Percentiles rank a stretch among this genome's conserved stretches.
phyloP scores from a whole-genome alignment of 441 rosid genomes.

The California macrophylla region DNA sequence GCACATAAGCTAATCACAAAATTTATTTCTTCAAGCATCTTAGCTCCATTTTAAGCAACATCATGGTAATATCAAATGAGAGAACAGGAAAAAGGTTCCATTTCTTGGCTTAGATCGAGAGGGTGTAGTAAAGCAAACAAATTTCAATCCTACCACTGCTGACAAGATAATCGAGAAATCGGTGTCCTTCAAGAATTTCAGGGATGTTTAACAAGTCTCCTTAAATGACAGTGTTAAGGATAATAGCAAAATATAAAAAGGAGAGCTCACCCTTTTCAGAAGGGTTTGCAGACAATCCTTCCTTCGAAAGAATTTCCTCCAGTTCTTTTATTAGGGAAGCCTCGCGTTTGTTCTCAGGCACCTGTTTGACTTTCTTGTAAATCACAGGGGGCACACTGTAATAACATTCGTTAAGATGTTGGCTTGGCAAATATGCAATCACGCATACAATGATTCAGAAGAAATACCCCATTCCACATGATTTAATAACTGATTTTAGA shows the following conservation, averaged over 20 bases:
- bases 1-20: background rate
- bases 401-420: slow-evolving; percentile 16
- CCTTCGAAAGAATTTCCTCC: slow-evolving; percentile 69
- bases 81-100: background rate
- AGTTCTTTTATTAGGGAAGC: slow-evolving; percentile 62
- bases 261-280: slow-evolving; percentile 58
- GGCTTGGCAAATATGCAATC: slow-evolving; percentile 16
- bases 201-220: background rate
- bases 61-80: background rate
- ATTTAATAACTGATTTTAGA: slow-evolving; percentile 68
- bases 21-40: background rate
- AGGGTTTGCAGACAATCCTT: slow-evolving; percentile 76
- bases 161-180: background rate
- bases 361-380: slow-evolving; percentile 82
- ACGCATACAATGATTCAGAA: slow-evolving; percentile 12
- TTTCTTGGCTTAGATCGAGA: background rate
- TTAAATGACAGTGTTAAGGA: background rate
- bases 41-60: background rate
- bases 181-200: background rate
- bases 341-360: slow-evolving; percentile 67
- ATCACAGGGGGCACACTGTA: slow-evolving; percentile 63
- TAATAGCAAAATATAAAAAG: background rate
- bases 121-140: background rate
- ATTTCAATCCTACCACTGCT: background rate
- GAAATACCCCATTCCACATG: slow-evolving; percentile 69